These are phyloP conservation scores for Trypethelium eluteriae DNA, from an alignment of 495 filamentous ascomycete genomes.

Conservation along the genomic window DNA sequence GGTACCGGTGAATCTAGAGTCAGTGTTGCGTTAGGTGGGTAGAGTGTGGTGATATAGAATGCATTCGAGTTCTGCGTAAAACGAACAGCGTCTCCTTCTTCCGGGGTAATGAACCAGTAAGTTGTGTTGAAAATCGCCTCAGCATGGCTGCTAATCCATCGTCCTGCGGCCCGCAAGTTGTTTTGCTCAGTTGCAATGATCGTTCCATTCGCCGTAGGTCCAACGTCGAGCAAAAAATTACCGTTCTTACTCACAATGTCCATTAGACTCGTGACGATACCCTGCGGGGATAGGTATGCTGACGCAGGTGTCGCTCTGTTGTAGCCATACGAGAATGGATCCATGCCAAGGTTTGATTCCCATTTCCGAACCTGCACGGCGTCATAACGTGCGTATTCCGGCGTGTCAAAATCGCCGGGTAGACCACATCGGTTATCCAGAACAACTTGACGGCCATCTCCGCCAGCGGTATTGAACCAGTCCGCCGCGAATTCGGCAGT, in stretches of 20 bases:
- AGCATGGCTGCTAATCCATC: slow-evolving; percentile 45
- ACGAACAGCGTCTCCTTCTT: slow-evolving; percentile 40
- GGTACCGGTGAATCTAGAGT: slow-evolving; percentile 41
- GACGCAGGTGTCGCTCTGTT: slow-evolving; percentile 43
- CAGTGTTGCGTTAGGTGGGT: slow-evolving; percentile 38
- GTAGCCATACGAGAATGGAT: slow-evolving; percentile 50
- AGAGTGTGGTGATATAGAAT: slow-evolving; percentile 46
- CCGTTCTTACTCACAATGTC: slow-evolving; percentile 52
- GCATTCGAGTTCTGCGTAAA: slow-evolving; percentile 48
- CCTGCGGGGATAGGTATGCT: slow-evolving; percentile 46
- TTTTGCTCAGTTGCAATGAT: slow-evolving; percentile 44
- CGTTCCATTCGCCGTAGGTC: slow-evolving; percentile 46
- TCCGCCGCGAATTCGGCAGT: slow-evolving; percentile 42
- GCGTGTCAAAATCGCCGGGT: slow-evolving; percentile 33
- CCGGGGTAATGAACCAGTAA: slow-evolving; percentile 49
- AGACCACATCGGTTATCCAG: slow-evolving; percentile 50
- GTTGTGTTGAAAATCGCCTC: slow-evolving; percentile 51
- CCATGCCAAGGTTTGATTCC: slow-evolving; percentile 50
- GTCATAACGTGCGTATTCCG: slow-evolving; percentile 44
- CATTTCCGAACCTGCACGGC: slow-evolving; percentile 47
- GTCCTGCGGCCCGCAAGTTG: slow-evolving; percentile 42
- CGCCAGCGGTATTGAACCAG: slow-evolving; percentile 42
- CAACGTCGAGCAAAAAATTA: slow-evolving; percentile 50
- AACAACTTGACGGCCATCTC: slow-evolving; percentile 40
- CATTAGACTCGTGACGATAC: slow-evolving; percentile 41